A percentile compares a stretch with the other conserved stretches of the same genome.
Conservation (phyloP, 2,329 filamentous ascomycete species). For the Fusarium sp. region DNA sequence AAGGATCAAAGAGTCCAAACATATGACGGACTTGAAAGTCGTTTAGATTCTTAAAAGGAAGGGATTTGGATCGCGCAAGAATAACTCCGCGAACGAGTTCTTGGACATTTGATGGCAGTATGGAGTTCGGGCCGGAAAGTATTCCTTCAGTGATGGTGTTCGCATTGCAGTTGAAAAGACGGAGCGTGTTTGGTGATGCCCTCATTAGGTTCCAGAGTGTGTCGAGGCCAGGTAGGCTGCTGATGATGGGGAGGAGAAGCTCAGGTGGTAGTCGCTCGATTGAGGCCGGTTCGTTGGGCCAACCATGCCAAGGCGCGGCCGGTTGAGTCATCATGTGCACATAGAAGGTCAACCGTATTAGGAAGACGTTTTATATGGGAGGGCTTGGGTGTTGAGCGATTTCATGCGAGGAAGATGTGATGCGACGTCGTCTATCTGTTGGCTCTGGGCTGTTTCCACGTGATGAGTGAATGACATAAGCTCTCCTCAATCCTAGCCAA, state of each 20-base stretch:
- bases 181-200: constrained; percentile 19
- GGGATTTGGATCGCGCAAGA: constrained; percentile 9
- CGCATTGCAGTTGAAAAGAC: constrained; percentile 16
- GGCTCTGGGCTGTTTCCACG: background rate
- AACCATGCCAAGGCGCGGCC: background rate
- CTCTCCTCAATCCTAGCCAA: background rate
- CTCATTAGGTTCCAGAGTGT: constrained; percentile 26
- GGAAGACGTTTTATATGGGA: background rate
- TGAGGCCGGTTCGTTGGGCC: background rate
- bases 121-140: constrained; percentile 16
- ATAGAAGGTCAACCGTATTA: background rate
- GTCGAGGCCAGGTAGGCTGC: constrained; percentile 19
- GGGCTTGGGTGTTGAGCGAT: background rate
- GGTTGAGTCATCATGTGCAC: background rate
- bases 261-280: constrained; percentile 23
- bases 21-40: constrained; percentile 6
- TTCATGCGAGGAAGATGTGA: background rate
- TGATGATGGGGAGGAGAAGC: constrained; percentile 21
- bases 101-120: constrained; percentile 3
- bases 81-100: constrained; percentile 15
- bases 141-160: constrained; percentile 8
- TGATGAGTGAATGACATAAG: background rate
- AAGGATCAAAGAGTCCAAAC: background rate
- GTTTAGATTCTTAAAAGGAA: constrained; percentile 12
- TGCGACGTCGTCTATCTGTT: background rate